These are phyloP conservation scores for Colletotrichum navitas DNA, from an alignment of 2,329 filamentous ascomycete genomes.

Conservation along the genomic window DNA sequence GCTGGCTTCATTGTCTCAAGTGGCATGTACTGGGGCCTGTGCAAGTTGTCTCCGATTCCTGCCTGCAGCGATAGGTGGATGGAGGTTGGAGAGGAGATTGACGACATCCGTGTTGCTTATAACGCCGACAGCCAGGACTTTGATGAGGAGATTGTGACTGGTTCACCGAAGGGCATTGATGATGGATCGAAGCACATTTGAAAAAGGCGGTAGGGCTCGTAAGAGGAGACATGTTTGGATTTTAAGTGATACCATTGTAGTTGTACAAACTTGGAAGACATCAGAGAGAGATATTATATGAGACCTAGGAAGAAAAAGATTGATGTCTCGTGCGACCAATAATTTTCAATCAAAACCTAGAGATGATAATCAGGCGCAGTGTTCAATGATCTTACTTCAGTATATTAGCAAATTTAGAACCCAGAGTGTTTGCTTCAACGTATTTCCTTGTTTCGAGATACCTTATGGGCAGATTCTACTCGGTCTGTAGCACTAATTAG, in stretches of 20 bases:
- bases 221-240: background rate
- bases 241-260: conserved; percentile 36
- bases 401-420: background rate
- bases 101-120: conserved; percentile 64
- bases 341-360: background rate
- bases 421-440: background rate
- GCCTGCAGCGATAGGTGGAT: conserved; percentile 82
- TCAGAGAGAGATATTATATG: too few species aligned
- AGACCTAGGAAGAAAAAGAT: background rate
- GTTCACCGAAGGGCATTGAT: conserved; percentile 15
- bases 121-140: conserved; percentile 54
- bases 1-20: conserved; percentile 81
- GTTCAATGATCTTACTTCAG: background rate
- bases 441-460: background rate
- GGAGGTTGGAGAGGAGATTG: conserved; percentile 77
- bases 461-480: too few species aligned
- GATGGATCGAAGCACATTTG: conserved; percentile 19
- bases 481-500: too few species aligned
- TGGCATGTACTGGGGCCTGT: conserved; percentile 77
- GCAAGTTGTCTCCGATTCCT: conserved; percentile 77
- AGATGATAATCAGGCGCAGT: background rate
- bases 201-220: background rate
- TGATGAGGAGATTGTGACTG: conserved; percentile 51
- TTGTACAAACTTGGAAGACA: background rate
- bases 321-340: background rate